Evolutionary conservation across 208 protist species (phyloP).

Genomic region (Entamoeba moshkovskii): DNA sequence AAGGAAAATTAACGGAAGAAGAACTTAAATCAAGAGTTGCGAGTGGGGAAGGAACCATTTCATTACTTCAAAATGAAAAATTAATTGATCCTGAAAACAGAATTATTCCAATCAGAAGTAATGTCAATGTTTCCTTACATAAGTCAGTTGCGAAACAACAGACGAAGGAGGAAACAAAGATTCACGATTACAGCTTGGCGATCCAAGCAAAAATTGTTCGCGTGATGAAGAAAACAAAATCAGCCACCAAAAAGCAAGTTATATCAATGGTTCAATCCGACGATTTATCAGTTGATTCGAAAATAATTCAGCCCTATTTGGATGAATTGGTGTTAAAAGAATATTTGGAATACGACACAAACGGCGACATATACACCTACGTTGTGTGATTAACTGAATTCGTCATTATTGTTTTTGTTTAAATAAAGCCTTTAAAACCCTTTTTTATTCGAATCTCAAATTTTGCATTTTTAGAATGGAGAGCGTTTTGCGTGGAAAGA

Average conservation of each 20-base stretch:
- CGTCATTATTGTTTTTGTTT: not conserved
- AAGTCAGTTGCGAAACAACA: not conserved
- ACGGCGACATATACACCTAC: not conserved
- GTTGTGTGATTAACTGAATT: not conserved
- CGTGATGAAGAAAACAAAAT: not conserved
- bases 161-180: not conserved
- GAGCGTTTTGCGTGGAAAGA: too few relatives aligned
- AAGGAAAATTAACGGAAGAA: not conserved
- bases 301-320: not conserved
- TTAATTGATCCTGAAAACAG: not conserved
- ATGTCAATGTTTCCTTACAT: not conserved
- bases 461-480: too few relatives aligned
- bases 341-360: not conserved
- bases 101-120: not conserved
- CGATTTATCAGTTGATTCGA: not conserved
- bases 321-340: not conserved
- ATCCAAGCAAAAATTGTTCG: not conserved
- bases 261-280: not conserved
- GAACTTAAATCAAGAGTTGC: not conserved
- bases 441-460: not conserved
- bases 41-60: not conserved
- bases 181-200: not conserved
- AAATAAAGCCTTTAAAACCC: not conserved
- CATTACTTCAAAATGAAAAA: not conserved
- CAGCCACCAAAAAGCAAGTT: not conserved